Evolutionary conservation across 2,329 filamentous ascomycete species (phyloP).

Genomic region (Sporothrix humicola): DNA sequence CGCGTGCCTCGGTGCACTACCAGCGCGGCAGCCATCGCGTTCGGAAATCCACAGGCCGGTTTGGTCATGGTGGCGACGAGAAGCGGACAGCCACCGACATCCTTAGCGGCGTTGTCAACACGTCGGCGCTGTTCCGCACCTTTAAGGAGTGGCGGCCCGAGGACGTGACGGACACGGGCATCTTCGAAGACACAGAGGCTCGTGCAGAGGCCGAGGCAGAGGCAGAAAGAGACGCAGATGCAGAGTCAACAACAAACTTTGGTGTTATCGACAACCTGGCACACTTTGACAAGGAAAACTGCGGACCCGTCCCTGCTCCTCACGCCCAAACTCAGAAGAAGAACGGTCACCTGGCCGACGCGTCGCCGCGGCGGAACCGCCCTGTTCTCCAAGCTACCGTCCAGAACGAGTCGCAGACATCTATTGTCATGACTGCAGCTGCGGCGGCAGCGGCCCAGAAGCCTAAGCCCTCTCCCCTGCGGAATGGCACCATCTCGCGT

Average conservation of each 20-base stretch:
- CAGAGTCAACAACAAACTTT: conserved; percentile 37
- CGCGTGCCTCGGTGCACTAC: conserved; percentile 35
- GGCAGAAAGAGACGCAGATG: background rate
- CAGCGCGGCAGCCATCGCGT: conserved; percentile 36
- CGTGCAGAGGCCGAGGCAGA: background rate
- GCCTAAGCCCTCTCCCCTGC: conserved; percentile 29
- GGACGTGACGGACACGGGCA: conserved; percentile 28
- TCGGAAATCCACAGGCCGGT: conserved; percentile 37
- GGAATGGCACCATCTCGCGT: conserved; percentile 8
- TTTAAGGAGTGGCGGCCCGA: conserved; percentile 39
- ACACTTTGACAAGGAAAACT: conserved; percentile 36
- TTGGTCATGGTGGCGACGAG: conserved; percentile 29
- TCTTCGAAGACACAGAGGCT: conserved; percentile 28
- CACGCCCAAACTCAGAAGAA: background rate
- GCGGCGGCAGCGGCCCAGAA: conserved; percentile 13
- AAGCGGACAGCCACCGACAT: conserved; percentile 32
- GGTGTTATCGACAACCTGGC: conserved; percentile 33
- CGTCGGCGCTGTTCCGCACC: conserved; percentile 38
- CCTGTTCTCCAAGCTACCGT: conserved; percentile 37
- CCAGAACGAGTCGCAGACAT: conserved; percentile 39
- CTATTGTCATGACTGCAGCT: conserved; percentile 32
- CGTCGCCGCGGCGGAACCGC: conserved; percentile 26
- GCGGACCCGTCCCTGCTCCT: background rate
- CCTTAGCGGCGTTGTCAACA: conserved; percentile 37
- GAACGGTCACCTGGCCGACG: conserved; percentile 4